Evolutionary conservation across 176 grass and related monocot species (phyloP).

Genomic region (Guadua angustifolia): DNA sequence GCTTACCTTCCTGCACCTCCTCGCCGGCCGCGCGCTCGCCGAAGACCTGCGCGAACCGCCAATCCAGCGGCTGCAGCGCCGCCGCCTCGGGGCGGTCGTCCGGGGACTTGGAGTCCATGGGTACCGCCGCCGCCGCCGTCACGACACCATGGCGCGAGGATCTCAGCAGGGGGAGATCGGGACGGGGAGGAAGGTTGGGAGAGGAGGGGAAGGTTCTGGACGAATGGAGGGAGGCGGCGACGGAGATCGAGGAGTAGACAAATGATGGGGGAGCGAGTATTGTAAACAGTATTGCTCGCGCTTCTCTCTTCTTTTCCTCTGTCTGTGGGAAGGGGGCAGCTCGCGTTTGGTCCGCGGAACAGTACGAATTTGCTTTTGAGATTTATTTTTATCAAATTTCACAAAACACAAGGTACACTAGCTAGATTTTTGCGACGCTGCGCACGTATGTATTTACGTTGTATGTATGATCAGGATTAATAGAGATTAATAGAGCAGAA

Average conservation of each 20-base stretch:
- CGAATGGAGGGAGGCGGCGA: conserved; percentile 31
- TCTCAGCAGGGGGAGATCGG: conserved; percentile 35
- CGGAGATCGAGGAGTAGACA: conserved; percentile 41
- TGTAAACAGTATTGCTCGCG: background rate
- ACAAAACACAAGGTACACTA: too few relatives aligned
- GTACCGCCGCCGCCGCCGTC: conserved; percentile 23
- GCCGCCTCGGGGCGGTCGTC: conserved; percentile 37
- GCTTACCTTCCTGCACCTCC: conserved; percentile 87
- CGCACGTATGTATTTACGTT: too few relatives aligned
- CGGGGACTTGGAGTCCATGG: conserved; percentile 49
- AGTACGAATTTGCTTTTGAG: background rate
- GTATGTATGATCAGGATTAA: too few relatives aligned
- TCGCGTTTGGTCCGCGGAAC: background rate
- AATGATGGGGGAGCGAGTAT: conserved; percentile 17
- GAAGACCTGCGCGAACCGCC: conserved; percentile 92
- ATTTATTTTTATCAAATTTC: too few relatives aligned
- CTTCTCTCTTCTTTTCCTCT: conserved; percentile 9
- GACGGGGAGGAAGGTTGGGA: background rate
- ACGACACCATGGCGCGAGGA: conserved; percentile 52
- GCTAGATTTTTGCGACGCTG: too few relatives aligned
- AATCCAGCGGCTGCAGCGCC: conserved; percentile 55
- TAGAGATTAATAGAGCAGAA: too few relatives aligned
- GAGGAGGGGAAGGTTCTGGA: conserved; percentile 19
- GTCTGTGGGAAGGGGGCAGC: conserved; percentile 10
- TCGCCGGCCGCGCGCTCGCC: conserved; percentile 85